Conservation (phyloP, 2,329 filamentous ascomycete genomes). For the Pestalotiopsis sp. region DNA sequence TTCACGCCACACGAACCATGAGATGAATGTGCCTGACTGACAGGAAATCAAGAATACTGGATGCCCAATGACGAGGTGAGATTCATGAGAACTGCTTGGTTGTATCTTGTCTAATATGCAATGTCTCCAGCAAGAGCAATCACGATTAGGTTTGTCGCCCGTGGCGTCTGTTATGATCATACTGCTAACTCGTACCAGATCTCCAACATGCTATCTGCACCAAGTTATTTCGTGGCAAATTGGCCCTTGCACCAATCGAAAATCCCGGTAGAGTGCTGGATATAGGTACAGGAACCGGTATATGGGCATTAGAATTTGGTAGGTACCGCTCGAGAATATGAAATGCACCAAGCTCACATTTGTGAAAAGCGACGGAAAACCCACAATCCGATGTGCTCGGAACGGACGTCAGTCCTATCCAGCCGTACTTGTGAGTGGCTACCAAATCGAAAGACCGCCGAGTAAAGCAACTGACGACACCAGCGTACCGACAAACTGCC, state of each 20-base stretch:
- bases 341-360: background rate
- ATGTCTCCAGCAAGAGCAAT: background rate
- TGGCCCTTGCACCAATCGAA: constrained; percentile 20
- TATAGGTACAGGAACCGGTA: constrained; percentile 28
- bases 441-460: background rate
- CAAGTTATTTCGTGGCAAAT: constrained; percentile 7
- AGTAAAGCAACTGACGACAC: background rate
- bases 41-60: constrained; percentile 18
- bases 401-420: constrained; percentile 25
- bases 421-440: constrained; percentile 20
- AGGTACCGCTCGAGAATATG: background rate
- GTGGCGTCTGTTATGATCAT: background rate
- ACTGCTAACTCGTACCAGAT: background rate
- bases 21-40: background rate
- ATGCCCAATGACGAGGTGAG: constrained; percentile 26
- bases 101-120: background rate
- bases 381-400: constrained; percentile 24
- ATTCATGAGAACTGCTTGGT: background rate
- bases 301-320: constrained; percentile 14
- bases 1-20: background rate
- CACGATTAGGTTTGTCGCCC: background rate
- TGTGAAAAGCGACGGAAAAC: constrained; percentile 14
- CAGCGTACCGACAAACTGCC: constrained; percentile 26
- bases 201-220: background rate
- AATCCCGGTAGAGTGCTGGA: constrained; percentile 24